A percentile compares a stretch with the other conserved stretches of the same genome.
phyloP scores from a whole-genome alignment of 2,329 filamentous ascomycete genomes.

The Paracorniculantispora psalliotae region DNA sequence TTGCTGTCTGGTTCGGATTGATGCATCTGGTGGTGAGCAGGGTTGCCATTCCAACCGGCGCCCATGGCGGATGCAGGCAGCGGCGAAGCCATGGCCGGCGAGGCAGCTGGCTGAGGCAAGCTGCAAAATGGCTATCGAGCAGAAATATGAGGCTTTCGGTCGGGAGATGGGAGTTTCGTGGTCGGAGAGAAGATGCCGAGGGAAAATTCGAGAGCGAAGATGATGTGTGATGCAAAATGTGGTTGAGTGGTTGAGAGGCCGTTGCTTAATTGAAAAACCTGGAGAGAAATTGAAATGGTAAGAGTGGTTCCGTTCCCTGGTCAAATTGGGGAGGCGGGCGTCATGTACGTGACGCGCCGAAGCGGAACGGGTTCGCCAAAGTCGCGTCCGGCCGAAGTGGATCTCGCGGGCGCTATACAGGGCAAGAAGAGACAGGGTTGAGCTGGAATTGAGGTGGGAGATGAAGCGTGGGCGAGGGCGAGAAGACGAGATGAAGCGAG shows the following conservation, averaged over 20 bases:
- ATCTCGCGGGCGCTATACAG: conserved; percentile 19
- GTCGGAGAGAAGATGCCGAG: neutral
- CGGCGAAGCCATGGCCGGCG: conserved; percentile 35
- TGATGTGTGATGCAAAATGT: neutral
- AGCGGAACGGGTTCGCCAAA: conserved; percentile 17
- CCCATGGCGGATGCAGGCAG: conserved; percentile 28
- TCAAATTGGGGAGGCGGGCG: conserved; percentile 33
- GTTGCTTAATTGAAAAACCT: neutral
- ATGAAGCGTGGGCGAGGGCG: neutral
- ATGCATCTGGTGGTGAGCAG: conserved; percentile 27
- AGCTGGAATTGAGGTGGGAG: conserved; percentile 7
- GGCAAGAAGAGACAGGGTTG: conserved; percentile 7
- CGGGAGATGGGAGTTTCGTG: neutral
- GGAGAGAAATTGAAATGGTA: conserved; percentile 9
- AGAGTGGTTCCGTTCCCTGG: conserved; percentile 13
- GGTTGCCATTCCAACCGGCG: conserved; percentile 27
- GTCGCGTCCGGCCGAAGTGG: conserved; percentile 29
- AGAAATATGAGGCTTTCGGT: neutral
- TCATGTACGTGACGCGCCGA: conserved; percentile 36
- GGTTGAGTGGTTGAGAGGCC: neutral
- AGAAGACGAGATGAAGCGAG: neutral
- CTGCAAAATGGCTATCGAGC: conserved; percentile 4
- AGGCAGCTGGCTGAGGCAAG: conserved; percentile 5
- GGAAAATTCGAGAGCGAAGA: neutral
- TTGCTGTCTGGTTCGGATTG: conserved; percentile 33